These are phyloP conservation scores for Saccharomyces pastorianus DNA, from an alignment of 1,139 yeast genomes.

Conservation along the genomic window DNA sequence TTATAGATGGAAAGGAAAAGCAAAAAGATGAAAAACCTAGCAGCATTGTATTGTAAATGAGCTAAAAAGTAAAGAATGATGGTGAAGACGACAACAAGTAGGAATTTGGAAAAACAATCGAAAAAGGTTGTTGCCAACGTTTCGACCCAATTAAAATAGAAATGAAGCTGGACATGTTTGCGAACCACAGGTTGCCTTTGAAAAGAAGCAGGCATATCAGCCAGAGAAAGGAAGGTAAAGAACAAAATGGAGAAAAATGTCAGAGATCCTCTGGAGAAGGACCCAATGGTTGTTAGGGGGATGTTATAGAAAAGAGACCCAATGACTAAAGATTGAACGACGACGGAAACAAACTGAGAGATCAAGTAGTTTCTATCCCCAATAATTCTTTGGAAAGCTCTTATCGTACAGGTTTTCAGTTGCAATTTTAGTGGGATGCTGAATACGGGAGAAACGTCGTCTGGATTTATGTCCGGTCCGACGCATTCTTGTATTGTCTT, in stretches of 20 bases:
- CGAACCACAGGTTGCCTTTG: constrained; percentile 39
- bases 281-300: constrained; percentile 37
- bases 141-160: constrained; percentile 46
- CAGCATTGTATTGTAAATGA: constrained; percentile 41
- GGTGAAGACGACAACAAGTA: constrained; percentile 36
- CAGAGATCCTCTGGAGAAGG: constrained; percentile 47
- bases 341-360: constrained; percentile 38
- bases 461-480: constrained; percentile 30
- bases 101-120: constrained; percentile 37
- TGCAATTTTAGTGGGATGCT: constrained; percentile 35
- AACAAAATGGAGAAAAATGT: constrained; percentile 43
- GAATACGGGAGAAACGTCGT: constrained; percentile 34
- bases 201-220: constrained; percentile 44
- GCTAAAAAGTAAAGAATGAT: constrained; percentile 43
- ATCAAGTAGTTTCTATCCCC: constrained; percentile 41
- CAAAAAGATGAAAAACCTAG: constrained; percentile 41
- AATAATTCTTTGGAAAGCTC: constrained; percentile 40
- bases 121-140: constrained; percentile 38
- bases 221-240: constrained; percentile 42
- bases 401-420: constrained; percentile 34
- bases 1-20: constrained; percentile 36
- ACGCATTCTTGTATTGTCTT: constrained; percentile 23
- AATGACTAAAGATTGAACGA: constrained; percentile 40
- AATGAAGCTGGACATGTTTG: constrained; percentile 43
- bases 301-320: constrained; percentile 45